Base-by-base conservation (phyloP, 345 rosid genomes). In the Pistacia integerrima region DNA sequence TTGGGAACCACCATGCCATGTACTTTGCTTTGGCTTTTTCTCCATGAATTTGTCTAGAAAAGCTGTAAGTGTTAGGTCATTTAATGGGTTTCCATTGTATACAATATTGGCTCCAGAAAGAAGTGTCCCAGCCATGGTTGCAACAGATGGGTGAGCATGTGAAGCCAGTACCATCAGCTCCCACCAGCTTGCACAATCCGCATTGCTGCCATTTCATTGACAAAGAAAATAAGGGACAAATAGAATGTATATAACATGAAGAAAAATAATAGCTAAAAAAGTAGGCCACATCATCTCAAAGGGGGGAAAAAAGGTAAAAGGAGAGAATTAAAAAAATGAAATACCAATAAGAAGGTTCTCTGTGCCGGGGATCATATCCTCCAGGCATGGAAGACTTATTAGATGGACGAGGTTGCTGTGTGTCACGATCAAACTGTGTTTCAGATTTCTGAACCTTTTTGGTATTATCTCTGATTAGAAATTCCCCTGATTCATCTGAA, bases 21-120 rank as follows among this genome's bases (percentile, higher is more conserved):
- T 65, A 78, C 77, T 86, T 79, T 87, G 82, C 87, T 92, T 96
- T 0, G 98, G 87, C 82, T 96, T 96, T 90, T 96, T 96, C 84
- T 93, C 99, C 99, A 93, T 96, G 76, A 96, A 93, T 84, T 96
- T 96, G 84, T 93, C 98, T 25, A 96, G 86, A 82, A 93, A 93
- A 81, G 97, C 94, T 52, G 87, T 73, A 60, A 92, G 93, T 28
- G 97, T 88, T 46, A 92, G 81, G 74, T 96, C 98, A 65, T 82
- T 86, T 57, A 93, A 74, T 2, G 98, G 97, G 82, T 96, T 92
- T 61, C 98, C 99, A 65, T 96, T 93, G 84, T 92, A 96, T 55
- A 92, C 95, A 54, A 96, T 92, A 76, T 89, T 84, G 56, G 90
- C 87, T 55, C 99, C 97, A 52, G 98, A 93, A 51, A 93, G 90